Percentiles rank a stretch among this genome's conserved stretches.
Conservation (phyloP, 352 stramenopile species). For the Pythium monospermum region DNA sequence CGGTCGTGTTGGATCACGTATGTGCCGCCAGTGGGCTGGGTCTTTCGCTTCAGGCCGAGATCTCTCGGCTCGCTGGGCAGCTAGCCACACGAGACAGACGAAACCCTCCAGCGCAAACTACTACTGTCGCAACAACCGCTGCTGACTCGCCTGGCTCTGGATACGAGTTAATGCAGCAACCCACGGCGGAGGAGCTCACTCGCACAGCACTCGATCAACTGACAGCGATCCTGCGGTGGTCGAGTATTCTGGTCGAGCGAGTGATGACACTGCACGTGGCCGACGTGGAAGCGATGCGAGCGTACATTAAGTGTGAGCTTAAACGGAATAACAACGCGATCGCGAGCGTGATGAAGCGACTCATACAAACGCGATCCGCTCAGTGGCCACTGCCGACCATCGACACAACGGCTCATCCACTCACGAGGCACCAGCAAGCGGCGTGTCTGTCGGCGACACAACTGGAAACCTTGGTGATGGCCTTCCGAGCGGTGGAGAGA, state of each 20-base stretch:
- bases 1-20: not conserved
- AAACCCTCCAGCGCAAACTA: not conserved
- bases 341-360: not conserved
- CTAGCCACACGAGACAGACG: not conserved
- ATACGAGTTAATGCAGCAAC: slow-evolving; percentile 5
- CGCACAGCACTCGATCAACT: not conserved
- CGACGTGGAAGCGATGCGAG: slow-evolving; percentile 7
- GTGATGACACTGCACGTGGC: not conserved
- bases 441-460: slow-evolving; percentile 1
- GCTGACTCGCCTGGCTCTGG: too few species aligned
- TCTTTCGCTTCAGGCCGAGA: not conserved
- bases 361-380: not conserved
- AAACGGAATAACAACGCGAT: slow-evolving; percentile 1
- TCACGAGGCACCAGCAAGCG: not conserved
- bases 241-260: slow-evolving; percentile 2
- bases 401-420: too few species aligned
- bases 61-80: not conserved
- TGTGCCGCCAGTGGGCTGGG: not conserved
- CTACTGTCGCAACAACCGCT: too few species aligned
- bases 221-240: slow-evolving; percentile 1
- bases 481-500: not conserved
- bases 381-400: not conserved
- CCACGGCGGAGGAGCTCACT: not conserved
- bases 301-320: slow-evolving; percentile 8
- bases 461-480: not conserved